phyloP scores from a whole-genome alignment of 208 protist genomes.

The Angomonas ambiguus region DNA sequence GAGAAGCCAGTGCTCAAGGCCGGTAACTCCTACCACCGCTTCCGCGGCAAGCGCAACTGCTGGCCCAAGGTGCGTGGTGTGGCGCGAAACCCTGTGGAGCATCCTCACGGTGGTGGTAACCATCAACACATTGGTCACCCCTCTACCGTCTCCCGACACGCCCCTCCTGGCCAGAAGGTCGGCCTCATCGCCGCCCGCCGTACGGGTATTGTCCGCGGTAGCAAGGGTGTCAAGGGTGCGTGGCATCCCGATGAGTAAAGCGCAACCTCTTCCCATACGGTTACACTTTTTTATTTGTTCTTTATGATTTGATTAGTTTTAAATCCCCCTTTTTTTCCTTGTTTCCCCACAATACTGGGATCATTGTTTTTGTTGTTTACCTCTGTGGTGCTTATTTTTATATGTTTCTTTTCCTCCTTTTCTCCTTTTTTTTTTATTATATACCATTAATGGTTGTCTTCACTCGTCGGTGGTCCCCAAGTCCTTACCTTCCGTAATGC shows the following conservation, averaged over 20 bases:
- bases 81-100: slow-evolving; percentile 98
- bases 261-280: background rate
- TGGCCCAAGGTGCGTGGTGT: slow-evolving; percentile 99
- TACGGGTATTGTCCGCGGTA: slow-evolving; percentile 95
- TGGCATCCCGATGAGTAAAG: slow-evolving; percentile 87
- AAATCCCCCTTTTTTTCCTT: slow-evolving; percentile 4
- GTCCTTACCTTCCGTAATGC: background rate
- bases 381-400: too few species aligned
- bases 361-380: too few species aligned
- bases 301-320: background rate
- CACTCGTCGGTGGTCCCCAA: background rate
- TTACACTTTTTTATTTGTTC: background rate
- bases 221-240: slow-evolving; percentile 81
- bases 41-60: slow-evolving; percentile 97
- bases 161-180: slow-evolving; percentile 96
- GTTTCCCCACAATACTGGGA: too few species aligned
- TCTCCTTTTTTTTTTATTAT: background rate
- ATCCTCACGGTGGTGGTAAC: slow-evolving; percentile 99
- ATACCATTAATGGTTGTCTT: too few species aligned
- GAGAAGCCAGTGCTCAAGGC: slow-evolving; percentile 99
- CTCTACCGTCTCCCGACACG: slow-evolving; percentile 89
- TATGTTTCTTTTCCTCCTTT: background rate
- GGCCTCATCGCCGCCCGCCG: slow-evolving; percentile 99
- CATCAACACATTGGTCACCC: slow-evolving; percentile 99
- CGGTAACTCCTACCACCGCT: slow-evolving; percentile 98